Percentiles rank a stretch among this genome's conserved stretches.
phyloP scores from a whole-genome alignment of 2,329 filamentous ascomycete species.

The Cladosporium sp. region DNA sequence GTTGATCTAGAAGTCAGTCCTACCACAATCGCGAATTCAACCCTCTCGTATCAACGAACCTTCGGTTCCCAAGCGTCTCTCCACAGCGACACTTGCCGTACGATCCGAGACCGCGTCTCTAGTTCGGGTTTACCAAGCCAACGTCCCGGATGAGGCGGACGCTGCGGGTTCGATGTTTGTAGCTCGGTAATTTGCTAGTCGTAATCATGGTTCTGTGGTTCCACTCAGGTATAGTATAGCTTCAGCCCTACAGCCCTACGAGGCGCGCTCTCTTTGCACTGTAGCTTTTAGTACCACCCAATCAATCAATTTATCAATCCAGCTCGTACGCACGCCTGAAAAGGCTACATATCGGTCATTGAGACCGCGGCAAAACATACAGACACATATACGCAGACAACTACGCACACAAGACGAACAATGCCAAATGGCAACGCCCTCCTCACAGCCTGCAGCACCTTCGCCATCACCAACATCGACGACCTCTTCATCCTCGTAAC shows the following conservation, averaged over 20 bases:
- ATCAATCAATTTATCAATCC: neutral
- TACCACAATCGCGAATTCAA: too few relatives aligned
- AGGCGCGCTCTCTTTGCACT: neutral
- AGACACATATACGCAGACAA: neutral
- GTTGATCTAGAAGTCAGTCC: too few relatives aligned
- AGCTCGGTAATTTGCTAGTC: neutral
- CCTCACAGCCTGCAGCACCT: constrained; percentile 20
- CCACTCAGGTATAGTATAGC: neutral
- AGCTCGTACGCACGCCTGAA: neutral
- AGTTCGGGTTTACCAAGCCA: too few relatives aligned
- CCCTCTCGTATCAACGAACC: neutral
- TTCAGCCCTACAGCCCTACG: neutral
- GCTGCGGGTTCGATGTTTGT: neutral
- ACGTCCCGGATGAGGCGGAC: neutral
- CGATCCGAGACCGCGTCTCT: neutral
- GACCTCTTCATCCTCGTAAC: constrained; percentile 42
- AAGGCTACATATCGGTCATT: neutral
- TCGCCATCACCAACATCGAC: constrained; percentile 32
- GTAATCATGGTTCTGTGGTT: neutral
- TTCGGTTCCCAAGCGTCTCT: neutral
- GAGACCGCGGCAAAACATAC: neutral
- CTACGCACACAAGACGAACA: neutral
- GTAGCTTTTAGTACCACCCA: neutral
- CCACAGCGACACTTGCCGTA: neutral
- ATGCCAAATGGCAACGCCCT: constrained; percentile 12